These are phyloP conservation scores for Lizonia empirigonia DNA, from an alignment of 2,329 filamentous ascomycete genomes.

Conservation along the genomic window DNA sequence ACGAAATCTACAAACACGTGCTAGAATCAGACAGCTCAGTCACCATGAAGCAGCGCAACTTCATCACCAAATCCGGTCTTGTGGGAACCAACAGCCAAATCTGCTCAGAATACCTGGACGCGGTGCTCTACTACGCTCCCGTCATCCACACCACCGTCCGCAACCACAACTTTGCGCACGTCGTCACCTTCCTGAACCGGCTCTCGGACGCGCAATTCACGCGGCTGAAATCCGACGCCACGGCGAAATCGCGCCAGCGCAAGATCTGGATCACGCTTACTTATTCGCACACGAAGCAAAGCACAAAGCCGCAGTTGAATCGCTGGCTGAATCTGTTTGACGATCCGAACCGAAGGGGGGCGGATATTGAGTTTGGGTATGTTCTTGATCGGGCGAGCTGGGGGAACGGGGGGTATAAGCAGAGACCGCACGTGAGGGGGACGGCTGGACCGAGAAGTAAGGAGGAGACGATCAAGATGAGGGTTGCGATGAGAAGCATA, in stretches of 20 bases:
- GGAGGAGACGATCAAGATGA: slow-evolving; percentile 1
- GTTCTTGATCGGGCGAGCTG: neutral
- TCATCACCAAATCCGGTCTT: slow-evolving; percentile 20
- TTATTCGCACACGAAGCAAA: slow-evolving; percentile 9
- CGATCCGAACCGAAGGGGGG: slow-evolving; percentile 7
- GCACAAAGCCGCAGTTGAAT: slow-evolving; percentile 16
- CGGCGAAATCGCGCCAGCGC: neutral
- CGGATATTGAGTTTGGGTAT: slow-evolving; percentile 16
- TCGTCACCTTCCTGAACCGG: slow-evolving; percentile 25
- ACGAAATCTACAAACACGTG: slow-evolving; percentile 26
- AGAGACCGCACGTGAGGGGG: neutral
- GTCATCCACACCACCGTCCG: slow-evolving; percentile 18
- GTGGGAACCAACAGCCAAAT: slow-evolving; percentile 20
- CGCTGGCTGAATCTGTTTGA: slow-evolving; percentile 20
- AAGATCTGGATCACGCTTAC: slow-evolving; percentile 6
- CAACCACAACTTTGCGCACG: slow-evolving; percentile 26
- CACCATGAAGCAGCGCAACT: slow-evolving; percentile 11
- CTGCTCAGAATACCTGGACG: slow-evolving; percentile 19
- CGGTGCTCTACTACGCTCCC: slow-evolving; percentile 20
- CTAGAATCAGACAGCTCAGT: slow-evolving; percentile 3
- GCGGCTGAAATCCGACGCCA: neutral
- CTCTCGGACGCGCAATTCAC: slow-evolving; percentile 20
- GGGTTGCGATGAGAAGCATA: neutral
- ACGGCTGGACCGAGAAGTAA: neutral
- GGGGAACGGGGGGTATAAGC: slow-evolving; percentile 2